These are phyloP conservation scores for Westerdykella sp. DNA, from an alignment of 2,329 filamentous ascomycete genomes.

Conservation along the genomic window DNA sequence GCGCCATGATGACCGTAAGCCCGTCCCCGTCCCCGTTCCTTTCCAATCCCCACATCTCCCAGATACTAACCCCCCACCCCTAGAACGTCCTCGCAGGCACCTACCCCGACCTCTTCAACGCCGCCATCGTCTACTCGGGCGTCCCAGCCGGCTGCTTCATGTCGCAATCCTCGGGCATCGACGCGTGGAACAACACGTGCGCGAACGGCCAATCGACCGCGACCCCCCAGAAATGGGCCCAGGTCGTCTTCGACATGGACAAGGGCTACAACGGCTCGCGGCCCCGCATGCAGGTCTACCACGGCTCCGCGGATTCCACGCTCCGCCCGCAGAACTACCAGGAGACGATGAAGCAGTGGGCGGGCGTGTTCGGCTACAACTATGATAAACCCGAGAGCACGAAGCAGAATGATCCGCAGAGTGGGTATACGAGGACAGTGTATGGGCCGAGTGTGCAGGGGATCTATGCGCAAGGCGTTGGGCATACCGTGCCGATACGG, in stretches of 20 bases:
- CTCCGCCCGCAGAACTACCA: slow-evolving; percentile 51
- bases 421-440: slow-evolving; percentile 26
- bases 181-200: slow-evolving; percentile 50
- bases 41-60: no score
- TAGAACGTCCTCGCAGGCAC: slow-evolving; percentile 46
- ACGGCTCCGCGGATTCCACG: slow-evolving; percentile 48
- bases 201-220: slow-evolving; percentile 44
- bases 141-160: slow-evolving; percentile 52
- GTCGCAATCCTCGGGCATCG: slow-evolving; percentile 37
- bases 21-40: background rate
- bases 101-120: slow-evolving; percentile 52
- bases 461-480: slow-evolving; percentile 30
- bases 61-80: slow-evolving; percentile 1
- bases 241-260: slow-evolving; percentile 36
- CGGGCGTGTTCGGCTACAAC: slow-evolving; percentile 28
- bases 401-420: slow-evolving; percentile 24
- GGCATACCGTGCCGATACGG: slow-evolving; percentile 31
- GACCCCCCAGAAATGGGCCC: slow-evolving; percentile 43
- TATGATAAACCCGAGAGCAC: slow-evolving; percentile 28
- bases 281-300: slow-evolving; percentile 54
- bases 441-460: slow-evolving; percentile 31
- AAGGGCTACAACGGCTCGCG: slow-evolving; percentile 46
- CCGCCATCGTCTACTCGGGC: slow-evolving; percentile 48
- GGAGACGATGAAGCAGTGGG: slow-evolving; percentile 43
- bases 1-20: slow-evolving; percentile 51